Percentiles rank a stretch among this genome's conserved stretches.
Evolutionary conservation across 805 yeast species (phyloP).

Genomic region (Lipomyces lipofer): DNA sequence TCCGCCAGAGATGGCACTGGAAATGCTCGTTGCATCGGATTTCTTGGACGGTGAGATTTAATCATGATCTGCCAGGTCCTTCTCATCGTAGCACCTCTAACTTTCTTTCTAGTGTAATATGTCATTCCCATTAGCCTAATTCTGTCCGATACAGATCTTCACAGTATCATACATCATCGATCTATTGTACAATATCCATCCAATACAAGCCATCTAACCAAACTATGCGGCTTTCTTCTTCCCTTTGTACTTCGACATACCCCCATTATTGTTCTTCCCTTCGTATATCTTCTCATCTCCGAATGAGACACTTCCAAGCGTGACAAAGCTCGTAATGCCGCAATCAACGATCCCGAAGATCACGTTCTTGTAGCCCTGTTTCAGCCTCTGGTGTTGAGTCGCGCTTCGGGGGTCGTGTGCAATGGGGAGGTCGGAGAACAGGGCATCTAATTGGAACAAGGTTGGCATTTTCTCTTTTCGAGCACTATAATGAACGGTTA

Average conservation of each 20-base stretch:
- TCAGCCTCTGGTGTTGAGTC: conserved; percentile 43
- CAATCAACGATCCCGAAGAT: conserved; percentile 72
- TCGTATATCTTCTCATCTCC: conserved; percentile 29
- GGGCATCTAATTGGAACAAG: conserved; percentile 38
- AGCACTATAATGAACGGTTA: conserved; percentile 31
- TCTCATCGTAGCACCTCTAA: neutral
- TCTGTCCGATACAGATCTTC: neutral
- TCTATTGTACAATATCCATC: neutral
- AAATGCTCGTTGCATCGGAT: conserved; percentile 89
- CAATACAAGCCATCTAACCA: neutral
- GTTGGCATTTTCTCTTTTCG: conserved; percentile 40
- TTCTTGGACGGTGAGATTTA: conserved; percentile 56
- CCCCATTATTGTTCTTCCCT: neutral
- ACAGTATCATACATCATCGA: neutral
- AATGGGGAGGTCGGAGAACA: conserved; percentile 36
- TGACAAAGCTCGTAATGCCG: conserved; percentile 69
- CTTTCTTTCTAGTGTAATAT: neutral
- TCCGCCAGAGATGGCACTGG: conserved; percentile 93
- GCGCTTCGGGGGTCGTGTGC: conserved; percentile 4
- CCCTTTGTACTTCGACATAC: neutral
- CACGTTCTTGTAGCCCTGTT: conserved; percentile 54
- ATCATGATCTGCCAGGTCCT: neutral
- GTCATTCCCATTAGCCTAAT: neutral
- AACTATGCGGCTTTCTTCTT: too few species aligned
- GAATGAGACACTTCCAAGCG: conserved; percentile 38